These are phyloP conservation scores for Chaetoscypha palmicola DNA, from an alignment of 2,329 filamentous ascomycete species.

Conservation along the genomic window DNA sequence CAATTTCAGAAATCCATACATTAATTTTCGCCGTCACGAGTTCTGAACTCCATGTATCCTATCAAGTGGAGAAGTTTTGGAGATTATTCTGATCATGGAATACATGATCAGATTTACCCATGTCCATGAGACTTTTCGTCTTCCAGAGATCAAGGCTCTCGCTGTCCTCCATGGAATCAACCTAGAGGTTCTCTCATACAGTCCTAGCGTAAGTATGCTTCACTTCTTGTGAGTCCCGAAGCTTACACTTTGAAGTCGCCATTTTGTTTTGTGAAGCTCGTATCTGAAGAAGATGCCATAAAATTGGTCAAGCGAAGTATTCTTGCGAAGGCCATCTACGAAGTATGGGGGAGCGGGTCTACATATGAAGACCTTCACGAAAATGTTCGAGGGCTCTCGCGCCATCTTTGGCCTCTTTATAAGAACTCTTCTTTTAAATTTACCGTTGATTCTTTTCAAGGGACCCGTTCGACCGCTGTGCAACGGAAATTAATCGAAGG, in stretches of 20 bases:
- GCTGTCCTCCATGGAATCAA: slow-evolving; percentile 61
- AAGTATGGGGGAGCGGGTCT: slow-evolving; percentile 73
- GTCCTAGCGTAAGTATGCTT: slow-evolving; percentile 54
- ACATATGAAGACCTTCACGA: slow-evolving; percentile 63
- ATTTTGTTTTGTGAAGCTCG: slow-evolving; percentile 70
- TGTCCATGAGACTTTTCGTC: slow-evolving; percentile 82
- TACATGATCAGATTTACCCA: slow-evolving; percentile 89
- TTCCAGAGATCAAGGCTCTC: slow-evolving; percentile 75
- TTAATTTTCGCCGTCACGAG: too few species aligned
- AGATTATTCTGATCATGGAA: slow-evolving; percentile 43
- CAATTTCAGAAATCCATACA: too few species aligned
- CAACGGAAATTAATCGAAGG: slow-evolving; percentile 74
- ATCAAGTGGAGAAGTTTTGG: background rate
- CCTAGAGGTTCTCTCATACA: slow-evolving; percentile 69
- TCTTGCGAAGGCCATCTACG: slow-evolving; percentile 75
- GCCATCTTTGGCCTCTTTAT: slow-evolving; percentile 62
- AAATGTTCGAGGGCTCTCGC: slow-evolving; percentile 51
- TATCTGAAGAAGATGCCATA: slow-evolving; percentile 56
- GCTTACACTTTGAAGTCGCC: slow-evolving; percentile 56
- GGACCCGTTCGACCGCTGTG: slow-evolving; percentile 54
- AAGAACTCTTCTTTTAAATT: slow-evolving; percentile 69
- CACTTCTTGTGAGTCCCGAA: slow-evolving; percentile 6
- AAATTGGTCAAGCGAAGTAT: slow-evolving; percentile 69
- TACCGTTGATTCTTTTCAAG: slow-evolving; percentile 73
- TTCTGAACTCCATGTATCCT: slow-evolving; percentile 1